Evolutionary conservation across 2,329 filamentous ascomycete species (phyloP), one percentile per base, ranked within the genome.

Genomic region (Pyrenochaeta sp.): DNA sequence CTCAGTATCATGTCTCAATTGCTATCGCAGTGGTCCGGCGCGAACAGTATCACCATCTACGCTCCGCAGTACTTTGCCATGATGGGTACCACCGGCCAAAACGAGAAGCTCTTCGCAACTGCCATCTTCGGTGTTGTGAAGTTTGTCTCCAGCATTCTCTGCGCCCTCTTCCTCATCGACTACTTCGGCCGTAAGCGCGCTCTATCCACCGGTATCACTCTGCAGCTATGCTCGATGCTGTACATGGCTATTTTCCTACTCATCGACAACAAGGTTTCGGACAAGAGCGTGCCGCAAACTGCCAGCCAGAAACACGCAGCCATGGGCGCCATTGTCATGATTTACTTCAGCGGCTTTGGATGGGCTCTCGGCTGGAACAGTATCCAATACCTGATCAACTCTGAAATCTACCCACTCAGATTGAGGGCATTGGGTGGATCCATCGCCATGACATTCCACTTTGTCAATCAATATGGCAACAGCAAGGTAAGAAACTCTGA

Each of bases 401-500:
- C 89, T 1, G 90, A 93, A 69, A 82, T 93, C 56, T 93, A 91
- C 78, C 89, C 90, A 0, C 81, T 92, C 9, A 84, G 89, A 3
- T 86, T 93, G 44, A 85, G 90, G 49, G 89, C 89, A 3, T 76
- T 92, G 9, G 85, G 87, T 17, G 89, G 88, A 0, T 89, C 86
- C 0, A 81, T 90, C 68, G 86, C 88, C 41, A 92, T 92, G 90
- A 90, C 86, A 0, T 83, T 92, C 54, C 90, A 93, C 74, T 92
- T 92, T 68, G 87, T 84, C 54, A 91, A 91, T 74, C 89, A 92
- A 74, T 92, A 91, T 69, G 90, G 89, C 21, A 92, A 90, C 77
- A 83, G 86, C 1, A 87, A 90, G 31, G 89, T 61, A 49, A 17
- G 50, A n/a, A 15, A 7, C 43, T 14, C 18, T 32, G 27, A 27